Evolutionary conservation across 306 rosid genomes (phyloP), one percentile per base, ranked within the genome.

Genomic region (Morella rubra): DNA sequence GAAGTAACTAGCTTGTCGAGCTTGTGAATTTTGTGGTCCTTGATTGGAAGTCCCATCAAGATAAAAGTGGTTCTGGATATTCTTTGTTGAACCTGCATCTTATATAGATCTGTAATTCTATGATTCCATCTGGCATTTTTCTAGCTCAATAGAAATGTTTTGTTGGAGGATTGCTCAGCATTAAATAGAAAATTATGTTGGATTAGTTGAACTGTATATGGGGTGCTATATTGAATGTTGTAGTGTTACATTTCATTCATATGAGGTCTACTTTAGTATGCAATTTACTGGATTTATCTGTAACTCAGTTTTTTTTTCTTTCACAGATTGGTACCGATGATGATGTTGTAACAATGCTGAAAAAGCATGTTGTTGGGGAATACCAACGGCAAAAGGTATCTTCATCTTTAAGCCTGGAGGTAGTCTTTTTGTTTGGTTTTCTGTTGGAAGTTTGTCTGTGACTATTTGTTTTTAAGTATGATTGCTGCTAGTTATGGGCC

Each of bases 361-460:
- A 92, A 89, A 86, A 89, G 58, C 93, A 89, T 73, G 81, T 85
- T 60, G 73, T 87, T 72, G 69, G 83, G 71, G 93, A 92, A 78
- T 93, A 95, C 80, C 97, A 92, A 79, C 86, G 89, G 90, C 89
- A 85, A 79, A 90, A 92, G 99, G 99, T 95, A 79, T 65, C 60
- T 41, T 37, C 72, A 19, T 46, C 76, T 49, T 72, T 59, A 20
- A 69, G 40, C 15, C 32, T 47, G 16, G 5, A 18, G 65, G 47
- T 22, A 41, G 24, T 67, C 60, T 50, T 72, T 37, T 62, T 44
- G 58, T 72, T 80, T 72, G 69, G 27, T 49, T 69, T 71, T 74
- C 51, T 16, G n/a, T 44, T 60, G 1, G 50, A 60, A 42, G 13
- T 24, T 66, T 53, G 53, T 53, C 71, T 60, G 19, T 46, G 11